Base-by-base conservation (phyloP, 495 filamentous ascomycete species). In the Aspergillus heteromorphus region DNA sequence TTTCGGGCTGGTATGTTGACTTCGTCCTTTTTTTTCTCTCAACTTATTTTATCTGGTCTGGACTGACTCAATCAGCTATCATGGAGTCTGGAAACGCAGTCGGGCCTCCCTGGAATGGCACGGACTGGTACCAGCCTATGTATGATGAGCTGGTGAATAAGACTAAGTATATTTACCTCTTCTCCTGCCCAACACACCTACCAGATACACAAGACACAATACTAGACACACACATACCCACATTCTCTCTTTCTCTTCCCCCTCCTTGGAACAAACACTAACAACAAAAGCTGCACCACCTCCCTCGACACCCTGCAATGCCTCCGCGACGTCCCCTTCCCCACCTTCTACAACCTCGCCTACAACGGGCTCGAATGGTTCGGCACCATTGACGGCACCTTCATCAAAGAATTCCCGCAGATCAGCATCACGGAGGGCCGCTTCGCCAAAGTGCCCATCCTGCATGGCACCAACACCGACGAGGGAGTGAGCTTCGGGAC, bases 21-120 rank as follows among this genome's bases (percentile, higher is more conserved):
- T 1, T 29, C 8, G 6, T 20, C 7, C 19, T 31, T 4, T 27
- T 20, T 1, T 36, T 18, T 40, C 13, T 0, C 29, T 45, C n/a
- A 21, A n/a, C n/a, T n/a, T n/a, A n/a, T n/a, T n/a, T n/a, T n/a
- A n/a, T n/a, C n/a, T n/a, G n/a, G n/a, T n/a, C 30, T 21, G 6
- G n/a, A 18, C 42, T 58, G 38, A 56, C 7, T 20, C 19, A 7
- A 6, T 11, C 43, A 58, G 87, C 77, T 48, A 88, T 88, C 49
- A 85, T 89, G 85, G 78, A 89, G 60, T 87, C 83, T 4, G 87
- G 87, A 10, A 71, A 68, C 14, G 68, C 70, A 6, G 60, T 71
- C 11, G 70, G 70, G 0, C 70, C 70, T 0, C 68, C 70, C 9
- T 73, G 69, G 48, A 73, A 73, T 14, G 70, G 70, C 27, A 73